Evolutionary conservation across 768 basidiomycete species (phyloP).

Genomic region (Lentinula detonsa): DNA sequence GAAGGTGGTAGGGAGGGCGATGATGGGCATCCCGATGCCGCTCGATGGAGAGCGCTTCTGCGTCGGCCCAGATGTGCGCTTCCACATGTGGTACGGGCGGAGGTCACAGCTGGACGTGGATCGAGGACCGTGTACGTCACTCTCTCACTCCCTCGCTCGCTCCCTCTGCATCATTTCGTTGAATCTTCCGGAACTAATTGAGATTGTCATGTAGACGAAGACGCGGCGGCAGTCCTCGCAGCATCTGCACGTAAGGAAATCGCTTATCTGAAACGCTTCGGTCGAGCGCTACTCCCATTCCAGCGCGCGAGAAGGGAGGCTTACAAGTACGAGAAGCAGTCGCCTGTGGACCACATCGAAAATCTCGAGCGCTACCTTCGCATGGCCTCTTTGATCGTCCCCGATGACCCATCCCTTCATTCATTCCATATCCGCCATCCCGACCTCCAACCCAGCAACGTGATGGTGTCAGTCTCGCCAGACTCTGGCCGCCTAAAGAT

Average conservation of each 20-base stretch:
- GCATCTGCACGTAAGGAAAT: conserved; percentile 39
- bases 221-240: conserved; percentile 33
- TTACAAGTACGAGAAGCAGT: conserved; percentile 25
- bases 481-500: conserved; percentile 31
- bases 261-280: conserved; percentile 42
- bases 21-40: conserved; percentile 28
- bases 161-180: conserved; percentile 16
- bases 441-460: conserved; percentile 44
- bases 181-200: conserved; percentile 11
- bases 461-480: conserved; percentile 40
- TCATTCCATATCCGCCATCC: conserved; percentile 48
- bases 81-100: conserved; percentile 42
- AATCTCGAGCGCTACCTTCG: conserved; percentile 42
- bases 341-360: conserved; percentile 37
- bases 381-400: conserved; percentile 41
- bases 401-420: conserved; percentile 29
- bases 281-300: conserved; percentile 27
- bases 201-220: conserved; percentile 32
- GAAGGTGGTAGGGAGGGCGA: conserved; percentile 22
- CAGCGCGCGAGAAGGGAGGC: no score
- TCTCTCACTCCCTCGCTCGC: conserved; percentile 11
- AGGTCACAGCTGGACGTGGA: conserved; percentile 42
- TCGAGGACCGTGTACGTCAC: conserved; percentile 45
- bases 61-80: conserved; percentile 37
- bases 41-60: conserved; percentile 36